phyloP scores from a whole-genome alignment of 805 yeast species.

The Suhomyces emberorum region DNA sequence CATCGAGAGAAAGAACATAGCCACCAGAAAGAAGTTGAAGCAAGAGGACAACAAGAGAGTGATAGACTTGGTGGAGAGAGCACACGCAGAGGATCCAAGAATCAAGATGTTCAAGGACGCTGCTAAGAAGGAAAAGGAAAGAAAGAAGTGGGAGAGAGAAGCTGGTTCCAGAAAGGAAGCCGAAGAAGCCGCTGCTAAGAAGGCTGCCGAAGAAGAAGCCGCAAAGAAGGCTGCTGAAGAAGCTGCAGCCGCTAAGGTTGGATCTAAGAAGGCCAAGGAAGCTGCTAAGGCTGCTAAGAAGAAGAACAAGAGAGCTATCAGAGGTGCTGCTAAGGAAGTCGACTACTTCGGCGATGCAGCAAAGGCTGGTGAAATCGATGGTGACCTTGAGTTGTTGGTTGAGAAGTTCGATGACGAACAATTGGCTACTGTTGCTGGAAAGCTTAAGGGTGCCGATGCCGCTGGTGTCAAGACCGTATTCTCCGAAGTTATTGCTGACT shows the following conservation, averaged over 20 bases:
- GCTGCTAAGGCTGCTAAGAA: slow-evolving; percentile 96
- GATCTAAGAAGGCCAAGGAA: slow-evolving; percentile 81
- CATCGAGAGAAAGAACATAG: slow-evolving; percentile 94
- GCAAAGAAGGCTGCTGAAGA: slow-evolving; percentile 74
- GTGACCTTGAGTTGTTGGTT: slow-evolving; percentile 74
- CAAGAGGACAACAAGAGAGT: slow-evolving; percentile 93
- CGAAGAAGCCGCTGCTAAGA: slow-evolving; percentile 80
- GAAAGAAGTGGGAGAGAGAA: slow-evolving; percentile 95
- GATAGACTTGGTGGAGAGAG: slow-evolving; percentile 82
- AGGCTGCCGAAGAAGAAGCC: slow-evolving; percentile 84
- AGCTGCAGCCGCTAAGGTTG: slow-evolving; percentile 56
- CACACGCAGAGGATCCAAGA: slow-evolving; percentile 89
- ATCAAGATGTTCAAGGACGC: slow-evolving; percentile 88
- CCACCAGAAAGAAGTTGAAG: slow-evolving; percentile 95
- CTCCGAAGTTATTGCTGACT: slow-evolving; percentile 50
- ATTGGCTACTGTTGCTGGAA: slow-evolving; percentile 69
- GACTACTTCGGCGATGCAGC: slow-evolving; percentile 80
- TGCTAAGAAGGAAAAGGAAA: slow-evolving; percentile 92
- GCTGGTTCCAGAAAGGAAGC: slow-evolving; percentile 97
- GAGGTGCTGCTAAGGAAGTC: slow-evolving; percentile 78
- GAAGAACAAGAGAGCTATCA: slow-evolving; percentile 90
- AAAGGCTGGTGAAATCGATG: slow-evolving; percentile 64
- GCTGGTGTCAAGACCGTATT: slow-evolving; percentile 58
- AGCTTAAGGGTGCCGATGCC: slow-evolving; percentile 55
- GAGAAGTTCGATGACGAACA: slow-evolving; percentile 78